A percentile compares a stretch with the other conserved stretches of the same genome.
Conservation (phyloP, 129 eudicot genomes). For the Helichrysum umbraculigerum region DNA sequence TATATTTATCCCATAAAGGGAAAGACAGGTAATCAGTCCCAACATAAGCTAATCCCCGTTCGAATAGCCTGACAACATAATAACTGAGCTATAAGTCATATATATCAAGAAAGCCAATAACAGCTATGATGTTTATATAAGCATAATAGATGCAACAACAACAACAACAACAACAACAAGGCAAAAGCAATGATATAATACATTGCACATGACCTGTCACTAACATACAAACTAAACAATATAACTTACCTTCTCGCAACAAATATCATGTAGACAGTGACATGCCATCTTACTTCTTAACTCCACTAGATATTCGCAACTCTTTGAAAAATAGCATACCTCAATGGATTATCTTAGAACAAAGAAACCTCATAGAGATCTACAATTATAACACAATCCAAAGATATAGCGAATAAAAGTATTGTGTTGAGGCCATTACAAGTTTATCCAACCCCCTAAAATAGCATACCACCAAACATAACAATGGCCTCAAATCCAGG, state of each 20-base stretch:
- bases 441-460: conserved; percentile 28
- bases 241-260: conserved; percentile 42
- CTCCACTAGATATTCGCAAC: conserved; percentile 5
- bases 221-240: conserved; percentile 42
- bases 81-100: conserved; percentile 18
- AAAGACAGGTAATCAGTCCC: conserved; percentile 89
- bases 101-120: conserved; percentile 11
- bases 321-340: background rate
- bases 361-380: background rate
- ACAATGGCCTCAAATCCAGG: conserved; percentile 27
- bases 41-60: conserved; percentile 93
- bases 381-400: conserved; percentile 5
- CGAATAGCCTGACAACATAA: conserved; percentile 77
- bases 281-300: conserved; percentile 20
- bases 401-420: conserved; percentile 25
- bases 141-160: conserved; percentile 30
- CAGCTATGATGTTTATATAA: background rate
- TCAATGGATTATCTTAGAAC: background rate
- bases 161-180: conserved; percentile 25
- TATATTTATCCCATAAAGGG: conserved; percentile 95
- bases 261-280: conserved; percentile 48
- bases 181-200: conserved; percentile 30
- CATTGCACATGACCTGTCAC: conserved; percentile 34
- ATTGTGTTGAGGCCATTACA: conserved; percentile 35
- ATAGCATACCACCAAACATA: conserved; percentile 26